A percentile compares a stretch with the other conserved stretches of the same genome.
Evolutionary conservation across 75 land plant species (phyloP).

Genomic region (Larix kaempferi): DNA sequence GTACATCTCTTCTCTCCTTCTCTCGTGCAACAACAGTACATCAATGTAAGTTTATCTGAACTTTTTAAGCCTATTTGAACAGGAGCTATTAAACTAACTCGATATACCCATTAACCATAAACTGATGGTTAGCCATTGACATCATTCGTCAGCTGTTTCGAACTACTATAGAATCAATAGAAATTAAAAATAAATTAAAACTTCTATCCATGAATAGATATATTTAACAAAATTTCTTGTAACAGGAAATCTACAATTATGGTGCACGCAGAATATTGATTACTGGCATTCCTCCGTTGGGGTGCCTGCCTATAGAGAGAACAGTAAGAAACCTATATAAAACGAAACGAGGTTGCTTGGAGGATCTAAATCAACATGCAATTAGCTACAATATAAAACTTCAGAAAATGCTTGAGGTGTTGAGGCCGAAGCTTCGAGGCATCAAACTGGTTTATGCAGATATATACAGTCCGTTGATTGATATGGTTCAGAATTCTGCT

Average conservation of each 20-base stretch:
- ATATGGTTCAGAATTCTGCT: slow-evolving; percentile 35
- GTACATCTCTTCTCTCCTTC: neutral
- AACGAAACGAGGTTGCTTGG: slow-evolving; percentile 25
- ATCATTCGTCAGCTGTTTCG: no score
- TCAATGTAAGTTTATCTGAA: neutral
- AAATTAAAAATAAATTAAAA: neutral
- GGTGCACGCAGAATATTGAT: slow-evolving; percentile 49
- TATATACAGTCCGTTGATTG: slow-evolving; percentile 21
- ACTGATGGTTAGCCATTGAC: no score
- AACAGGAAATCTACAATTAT: slow-evolving; percentile 45
- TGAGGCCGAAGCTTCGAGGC: slow-evolving; percentile 13
- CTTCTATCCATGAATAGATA: neutral
- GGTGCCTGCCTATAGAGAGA: slow-evolving; percentile 59
- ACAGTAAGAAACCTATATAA: slow-evolving; percentile 4
- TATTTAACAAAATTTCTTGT: neutral
- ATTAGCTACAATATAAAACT: slow-evolving; percentile 29
- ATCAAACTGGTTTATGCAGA: slow-evolving; percentile 29
- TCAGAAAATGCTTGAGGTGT: slow-evolving; percentile 16
- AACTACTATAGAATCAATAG: no score
- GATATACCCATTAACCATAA: neutral
- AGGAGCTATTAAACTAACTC: neutral
- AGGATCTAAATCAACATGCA: slow-evolving; percentile 27
- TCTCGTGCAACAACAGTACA: neutral
- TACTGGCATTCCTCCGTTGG: slow-evolving; percentile 60
- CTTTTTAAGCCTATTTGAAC: neutral